phyloP scores from a whole-genome alignment of 495 filamentous ascomycete genomes.

The Podospora fimiseda region DNA sequence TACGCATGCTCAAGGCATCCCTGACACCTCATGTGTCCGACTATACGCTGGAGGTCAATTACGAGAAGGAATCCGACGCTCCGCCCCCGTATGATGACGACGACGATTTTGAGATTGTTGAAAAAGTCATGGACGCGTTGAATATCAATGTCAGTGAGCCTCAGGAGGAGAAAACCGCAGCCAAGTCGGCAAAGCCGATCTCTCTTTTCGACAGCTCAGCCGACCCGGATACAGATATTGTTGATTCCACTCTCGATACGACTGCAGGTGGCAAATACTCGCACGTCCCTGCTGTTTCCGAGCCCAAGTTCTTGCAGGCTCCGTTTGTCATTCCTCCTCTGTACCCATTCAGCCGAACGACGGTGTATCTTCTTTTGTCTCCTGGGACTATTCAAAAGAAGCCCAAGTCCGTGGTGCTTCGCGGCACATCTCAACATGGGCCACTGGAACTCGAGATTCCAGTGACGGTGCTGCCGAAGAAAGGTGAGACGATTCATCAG shows the following conservation, averaged over 20 bases:
- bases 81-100: constrained; percentile 21
- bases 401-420: constrained; percentile 52
- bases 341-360: constrained; percentile 56
- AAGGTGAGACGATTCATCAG: constrained; percentile 58
- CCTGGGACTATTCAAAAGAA: constrained; percentile 37
- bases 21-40: constrained; percentile 54
- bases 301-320: constrained; percentile 54
- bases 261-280: constrained; percentile 32
- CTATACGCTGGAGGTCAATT: constrained; percentile 56
- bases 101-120: constrained; percentile 52
- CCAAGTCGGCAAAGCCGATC: constrained; percentile 36
- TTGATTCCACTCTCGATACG: constrained; percentile 21
- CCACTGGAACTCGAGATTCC: constrained; percentile 58
- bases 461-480: constrained; percentile 40
- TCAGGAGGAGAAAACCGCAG: constrained; percentile 1
- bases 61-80: constrained; percentile 30
- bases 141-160: constrained; percentile 18
- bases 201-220: constrained; percentile 50
- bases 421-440: constrained; percentile 46
- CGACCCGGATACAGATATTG: constrained; percentile 35
- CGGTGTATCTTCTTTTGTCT: constrained; percentile 56
- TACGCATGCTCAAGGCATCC: constrained; percentile 66
- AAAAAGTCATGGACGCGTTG: constrained; percentile 44
- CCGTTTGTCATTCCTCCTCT: constrained; percentile 57
- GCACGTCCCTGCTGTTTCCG: constrained; percentile 42